These are phyloP conservation scores for Andalucia godoyi DNA, from an alignment of 78 protist species.

Conservation along the genomic window DNA sequence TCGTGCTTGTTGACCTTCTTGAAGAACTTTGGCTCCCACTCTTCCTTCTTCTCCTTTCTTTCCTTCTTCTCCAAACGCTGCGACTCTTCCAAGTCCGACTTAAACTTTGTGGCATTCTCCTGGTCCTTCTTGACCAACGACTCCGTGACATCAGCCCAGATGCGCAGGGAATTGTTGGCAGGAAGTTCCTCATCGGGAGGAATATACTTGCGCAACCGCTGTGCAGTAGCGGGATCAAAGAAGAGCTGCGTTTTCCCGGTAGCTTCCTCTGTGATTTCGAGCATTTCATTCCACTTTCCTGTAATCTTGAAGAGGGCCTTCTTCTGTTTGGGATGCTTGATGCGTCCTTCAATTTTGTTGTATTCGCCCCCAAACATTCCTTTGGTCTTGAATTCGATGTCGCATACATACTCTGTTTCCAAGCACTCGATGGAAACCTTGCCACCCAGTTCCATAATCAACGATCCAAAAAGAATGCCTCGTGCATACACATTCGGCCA, in stretches of 20 bases:
- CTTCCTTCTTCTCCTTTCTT: not conserved
- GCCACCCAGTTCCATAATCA: constrained; percentile 35
- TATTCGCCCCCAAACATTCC: constrained; percentile 62
- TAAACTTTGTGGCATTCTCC: not conserved
- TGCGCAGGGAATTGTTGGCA: not conserved
- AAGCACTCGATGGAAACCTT: constrained; percentile 29
- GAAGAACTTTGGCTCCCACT: too few relatives aligned
- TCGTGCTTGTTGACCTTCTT: too few relatives aligned
- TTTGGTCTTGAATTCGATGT: constrained; percentile 58
- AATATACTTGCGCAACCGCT: not conserved
- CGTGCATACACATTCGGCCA: constrained; percentile 52
- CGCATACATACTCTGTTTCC: constrained; percentile 24
- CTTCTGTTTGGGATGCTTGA: constrained; percentile 4
- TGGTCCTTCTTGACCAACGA: not conserved
- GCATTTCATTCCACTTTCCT: constrained; percentile 39
- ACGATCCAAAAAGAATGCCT: constrained; percentile 50
- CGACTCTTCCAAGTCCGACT: not conserved
- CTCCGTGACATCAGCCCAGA: not conserved
- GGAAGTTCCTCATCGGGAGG: not conserved
- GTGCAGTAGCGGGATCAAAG: not conserved
- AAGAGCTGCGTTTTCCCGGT: not conserved
- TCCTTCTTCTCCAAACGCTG: not conserved
- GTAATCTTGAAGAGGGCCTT: constrained; percentile 8
- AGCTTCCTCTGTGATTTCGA: not conserved
- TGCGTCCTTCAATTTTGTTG: constrained; percentile 45